These are phyloP conservation scores for Fusarium newnesense DNA, from an alignment of 2,329 filamentous ascomycete species.

Conservation along the genomic window DNA sequence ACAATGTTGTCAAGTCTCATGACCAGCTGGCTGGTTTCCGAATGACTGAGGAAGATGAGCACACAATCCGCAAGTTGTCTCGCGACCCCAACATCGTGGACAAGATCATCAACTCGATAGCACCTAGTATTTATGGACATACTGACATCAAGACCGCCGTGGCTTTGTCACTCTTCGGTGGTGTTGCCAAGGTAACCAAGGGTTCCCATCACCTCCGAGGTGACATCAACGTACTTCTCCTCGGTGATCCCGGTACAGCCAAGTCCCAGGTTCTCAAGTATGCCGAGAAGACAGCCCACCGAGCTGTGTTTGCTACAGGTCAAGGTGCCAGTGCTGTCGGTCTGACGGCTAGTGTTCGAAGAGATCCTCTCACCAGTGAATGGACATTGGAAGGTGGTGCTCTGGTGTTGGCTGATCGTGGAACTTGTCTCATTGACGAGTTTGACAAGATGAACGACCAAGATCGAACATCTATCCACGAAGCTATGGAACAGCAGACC, in stretches of 20 bases:
- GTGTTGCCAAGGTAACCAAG: slow-evolving; percentile 89
- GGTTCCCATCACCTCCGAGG: slow-evolving; percentile 92
- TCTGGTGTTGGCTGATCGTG: slow-evolving; percentile 91
- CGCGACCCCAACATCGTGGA: slow-evolving; percentile 92
- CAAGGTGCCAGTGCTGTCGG: slow-evolving; percentile 97
- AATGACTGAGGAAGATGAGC: slow-evolving; percentile 94
- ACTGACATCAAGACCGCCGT: slow-evolving; percentile 97
- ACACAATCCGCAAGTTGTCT: slow-evolving; percentile 86
- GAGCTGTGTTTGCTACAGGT: slow-evolving; percentile 96
- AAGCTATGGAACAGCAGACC: slow-evolving; percentile 99
- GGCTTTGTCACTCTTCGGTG: slow-evolving; percentile 92
- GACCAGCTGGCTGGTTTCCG: slow-evolving; percentile 97
- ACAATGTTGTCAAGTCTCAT: slow-evolving; percentile 96
- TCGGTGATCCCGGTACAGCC: slow-evolving; percentile 96
- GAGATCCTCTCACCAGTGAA: slow-evolving; percentile 93
- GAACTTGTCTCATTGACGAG: slow-evolving; percentile 96
- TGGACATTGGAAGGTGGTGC: slow-evolving; percentile 98
- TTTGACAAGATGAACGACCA: slow-evolving; percentile 99
- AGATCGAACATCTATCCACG: slow-evolving; percentile 97
- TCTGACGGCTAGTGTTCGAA: slow-evolving; percentile 95
- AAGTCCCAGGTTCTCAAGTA: slow-evolving; percentile 99
- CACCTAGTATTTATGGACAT: slow-evolving; percentile 97
- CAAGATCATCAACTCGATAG: slow-evolving; percentile 91
- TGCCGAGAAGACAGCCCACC: slow-evolving; percentile 95
- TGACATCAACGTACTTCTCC: slow-evolving; percentile 96